Evolutionary conservation across 2,329 filamentous ascomycete species (phyloP).

Genomic region (Colletotrichum somersetense): DNA sequence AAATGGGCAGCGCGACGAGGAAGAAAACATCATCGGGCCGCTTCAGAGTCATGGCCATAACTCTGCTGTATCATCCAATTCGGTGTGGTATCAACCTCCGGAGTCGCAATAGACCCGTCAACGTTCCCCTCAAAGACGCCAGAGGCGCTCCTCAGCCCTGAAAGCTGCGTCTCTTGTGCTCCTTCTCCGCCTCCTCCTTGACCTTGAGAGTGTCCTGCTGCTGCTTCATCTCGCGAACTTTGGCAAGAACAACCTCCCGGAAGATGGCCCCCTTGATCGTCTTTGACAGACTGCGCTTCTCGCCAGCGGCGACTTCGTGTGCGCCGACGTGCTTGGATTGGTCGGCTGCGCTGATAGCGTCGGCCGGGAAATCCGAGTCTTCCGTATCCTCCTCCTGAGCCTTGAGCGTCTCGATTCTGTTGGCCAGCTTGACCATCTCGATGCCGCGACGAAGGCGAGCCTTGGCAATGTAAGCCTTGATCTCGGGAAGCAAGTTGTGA

Average conservation of each 20-base stretch:
- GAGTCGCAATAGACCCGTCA: slow-evolving; percentile 9
- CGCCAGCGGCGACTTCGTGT: slow-evolving; percentile 32
- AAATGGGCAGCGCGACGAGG: background rate
- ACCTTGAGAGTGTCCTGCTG: slow-evolving; percentile 81
- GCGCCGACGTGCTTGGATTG: slow-evolving; percentile 49
- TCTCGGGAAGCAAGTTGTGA: slow-evolving; percentile 97
- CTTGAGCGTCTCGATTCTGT: slow-evolving; percentile 94
- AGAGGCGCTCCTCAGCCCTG: slow-evolving; percentile 40
- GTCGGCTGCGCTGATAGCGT: slow-evolving; percentile 69
- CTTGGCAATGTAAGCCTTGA: slow-evolving; percentile 92
- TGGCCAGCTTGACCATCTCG: slow-evolving; percentile 94
- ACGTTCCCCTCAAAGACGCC: background rate
- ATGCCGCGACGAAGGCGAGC: slow-evolving; percentile 93
- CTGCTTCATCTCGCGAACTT: slow-evolving; percentile 92
- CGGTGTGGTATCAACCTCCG: slow-evolving; percentile 38
- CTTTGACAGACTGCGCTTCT: slow-evolving; percentile 60
- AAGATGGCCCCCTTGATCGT: slow-evolving; percentile 81
- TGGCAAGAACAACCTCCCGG: slow-evolving; percentile 92
- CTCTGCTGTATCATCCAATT: slow-evolving; percentile 20
- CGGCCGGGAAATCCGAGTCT: slow-evolving; percentile 78
- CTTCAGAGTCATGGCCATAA: slow-evolving; percentile 12
- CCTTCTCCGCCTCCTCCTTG: slow-evolving; percentile 68
- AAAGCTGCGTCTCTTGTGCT: slow-evolving; percentile 56
- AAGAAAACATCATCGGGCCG: slow-evolving; percentile 8
- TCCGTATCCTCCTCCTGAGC: slow-evolving; percentile 89